Conservation (phyloP, 1,284 basidiomycete genomes). For the Pyrrhoderma noxium region DNA sequence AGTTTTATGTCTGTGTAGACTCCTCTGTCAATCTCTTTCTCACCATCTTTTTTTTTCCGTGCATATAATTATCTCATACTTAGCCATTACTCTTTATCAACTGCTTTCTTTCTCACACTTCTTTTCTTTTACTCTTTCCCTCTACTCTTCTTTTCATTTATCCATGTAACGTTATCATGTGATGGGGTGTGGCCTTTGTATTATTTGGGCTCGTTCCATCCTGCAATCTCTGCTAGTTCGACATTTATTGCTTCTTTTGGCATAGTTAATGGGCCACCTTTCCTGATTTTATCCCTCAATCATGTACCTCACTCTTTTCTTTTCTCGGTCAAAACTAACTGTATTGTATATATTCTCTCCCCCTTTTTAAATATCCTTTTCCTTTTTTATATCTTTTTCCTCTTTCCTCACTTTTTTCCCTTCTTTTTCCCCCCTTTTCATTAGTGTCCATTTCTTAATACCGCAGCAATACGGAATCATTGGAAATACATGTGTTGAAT, state of each 20-base stretch:
- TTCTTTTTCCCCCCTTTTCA: background rate
- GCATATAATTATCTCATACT: constrained; percentile 3
- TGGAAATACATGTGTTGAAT: no score
- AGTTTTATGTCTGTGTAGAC: background rate
- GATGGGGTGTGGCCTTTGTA: background rate
- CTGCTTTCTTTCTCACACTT: background rate
- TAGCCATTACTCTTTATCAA: no score
- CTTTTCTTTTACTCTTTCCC: background rate
- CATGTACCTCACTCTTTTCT: constrained; percentile 1
- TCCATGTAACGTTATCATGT: background rate
- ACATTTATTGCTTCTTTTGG: background rate
- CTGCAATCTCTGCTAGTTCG: background rate
- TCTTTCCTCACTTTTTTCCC: background rate
- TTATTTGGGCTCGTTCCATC: no score
- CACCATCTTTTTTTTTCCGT: background rate
- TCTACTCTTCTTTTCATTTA: background rate
- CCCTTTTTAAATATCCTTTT: constrained; percentile 4
- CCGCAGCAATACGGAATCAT: constrained; percentile 1
- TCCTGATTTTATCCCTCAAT: background rate
- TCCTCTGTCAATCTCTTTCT: no score
- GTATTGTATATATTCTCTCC: background rate
- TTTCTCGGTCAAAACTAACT: background rate
- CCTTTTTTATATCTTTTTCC: background rate
- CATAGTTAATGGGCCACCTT: background rate
- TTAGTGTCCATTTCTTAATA: constrained; percentile 1